Evolutionary conservation across 2,329 filamentous ascomycete species (phyloP).

Genomic region (Calonectria leucothoes): DNA sequence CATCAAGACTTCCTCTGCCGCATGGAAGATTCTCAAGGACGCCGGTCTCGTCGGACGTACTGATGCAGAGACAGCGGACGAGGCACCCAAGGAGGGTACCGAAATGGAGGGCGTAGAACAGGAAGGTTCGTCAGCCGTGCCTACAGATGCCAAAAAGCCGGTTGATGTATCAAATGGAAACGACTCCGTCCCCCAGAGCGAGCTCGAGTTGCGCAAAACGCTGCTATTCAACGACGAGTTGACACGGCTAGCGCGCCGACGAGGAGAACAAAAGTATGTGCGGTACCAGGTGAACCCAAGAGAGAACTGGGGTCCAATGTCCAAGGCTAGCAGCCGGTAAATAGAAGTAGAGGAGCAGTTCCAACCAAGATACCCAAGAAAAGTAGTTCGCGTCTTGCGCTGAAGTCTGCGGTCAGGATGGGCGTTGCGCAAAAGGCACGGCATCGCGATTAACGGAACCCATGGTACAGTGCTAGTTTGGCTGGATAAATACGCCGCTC

Average conservation of each 20-base stretch:
- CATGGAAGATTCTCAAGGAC: slow-evolving; percentile 73
- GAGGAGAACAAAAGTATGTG: slow-evolving; percentile 77
- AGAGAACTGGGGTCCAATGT: slow-evolving; percentile 94
- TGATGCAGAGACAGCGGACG: slow-evolving; percentile 36
- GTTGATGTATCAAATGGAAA: slow-evolving; percentile 33
- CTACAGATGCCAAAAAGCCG: slow-evolving; percentile 24
- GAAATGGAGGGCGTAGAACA: slow-evolving; percentile 55
- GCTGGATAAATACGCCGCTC: neutral
- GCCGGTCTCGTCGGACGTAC: slow-evolving; percentile 51
- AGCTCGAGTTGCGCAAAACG: slow-evolving; percentile 66
- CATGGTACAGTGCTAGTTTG: neutral
- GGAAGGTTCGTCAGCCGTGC: slow-evolving; percentile 18
- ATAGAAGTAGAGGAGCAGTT: slow-evolving; percentile 52
- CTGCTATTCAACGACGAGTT: slow-evolving; percentile 81
- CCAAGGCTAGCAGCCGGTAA: slow-evolving; percentile 66
- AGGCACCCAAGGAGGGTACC: slow-evolving; percentile 39
- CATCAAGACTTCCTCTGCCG: slow-evolving; percentile 76
- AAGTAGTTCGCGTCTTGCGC: neutral
- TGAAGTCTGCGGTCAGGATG: neutral
- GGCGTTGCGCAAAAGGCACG: neutral
- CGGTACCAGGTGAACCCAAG: slow-evolving; percentile 92
- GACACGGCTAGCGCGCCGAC: slow-evolving; percentile 76
- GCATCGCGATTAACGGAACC: neutral
- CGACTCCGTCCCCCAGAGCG: slow-evolving; percentile 31
- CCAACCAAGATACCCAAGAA: neutral